Base-by-base conservation (phyloP, 306 rosid genomes). In the Ochetophila trinervis region DNA sequence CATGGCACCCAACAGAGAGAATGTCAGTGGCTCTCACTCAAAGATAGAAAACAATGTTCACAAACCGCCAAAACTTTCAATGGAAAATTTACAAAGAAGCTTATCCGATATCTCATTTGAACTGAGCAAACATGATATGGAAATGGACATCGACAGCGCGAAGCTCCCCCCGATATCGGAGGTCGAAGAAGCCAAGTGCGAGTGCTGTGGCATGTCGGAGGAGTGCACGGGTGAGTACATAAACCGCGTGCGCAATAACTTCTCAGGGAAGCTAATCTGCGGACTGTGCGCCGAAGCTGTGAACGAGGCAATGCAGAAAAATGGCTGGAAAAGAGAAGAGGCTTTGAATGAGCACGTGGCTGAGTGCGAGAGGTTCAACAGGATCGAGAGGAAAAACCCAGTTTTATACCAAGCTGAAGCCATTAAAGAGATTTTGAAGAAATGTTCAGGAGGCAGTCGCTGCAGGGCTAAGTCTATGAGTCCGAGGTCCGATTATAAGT, bases 181-280 rank as follows among this genome's bases (percentile, higher is more conserved):
- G 55, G 83, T 66, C 3, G 83, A 80, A 24, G 73, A 62, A 14
- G 89, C 78, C 5, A 63, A 65, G n/a, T 85, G 95, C 42, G 91
- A 87, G 82, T 87, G 95, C 47, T 87, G 95, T 5, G 90, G 77
- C 57, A 63, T 83, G 85, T 74, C 69, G 0, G 95, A 87, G 54
- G 88, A 87, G 68, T 85, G 83, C 85, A 82, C 79, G 0, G 24
- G 14, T 0, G 88, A 80, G 61, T 87, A 87, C 86, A 71, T 78
- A 5, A 15, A 42, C 18, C 20, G 68, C 4, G 77, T 80, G 17
- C 72, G 82, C 0, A 40, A 58, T 56, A 77, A 66, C 82, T 84
- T 67, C 69, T 75, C 23, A 1, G 88, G 90, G 57, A 84, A 72
- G 55, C 35, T 82, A 2, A 71, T 87, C 14, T 87, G 90, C 7